phyloP scores from a whole-genome alignment of 768 basidiomycete species.

The Russula virescens region DNA sequence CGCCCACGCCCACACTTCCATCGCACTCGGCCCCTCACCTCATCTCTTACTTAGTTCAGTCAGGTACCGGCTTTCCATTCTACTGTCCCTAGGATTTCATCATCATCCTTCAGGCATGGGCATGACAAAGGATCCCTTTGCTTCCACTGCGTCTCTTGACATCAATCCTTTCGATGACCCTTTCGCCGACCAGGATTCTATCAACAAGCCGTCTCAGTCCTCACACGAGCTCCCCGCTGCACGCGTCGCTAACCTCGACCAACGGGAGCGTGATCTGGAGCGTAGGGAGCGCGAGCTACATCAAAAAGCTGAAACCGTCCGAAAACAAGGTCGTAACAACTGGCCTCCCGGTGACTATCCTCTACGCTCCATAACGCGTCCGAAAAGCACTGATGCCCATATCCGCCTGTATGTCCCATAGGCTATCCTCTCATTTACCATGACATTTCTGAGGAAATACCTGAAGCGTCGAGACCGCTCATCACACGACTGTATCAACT shows the following conservation, averaged over 20 bases:
- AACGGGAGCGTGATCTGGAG: constrained; percentile 77
- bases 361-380: constrained; percentile 1
- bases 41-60: constrained; percentile 6
- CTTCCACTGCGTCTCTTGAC: constrained; percentile 79
- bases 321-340: constrained; percentile 80
- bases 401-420: constrained; percentile 30
- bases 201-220: constrained; percentile 21
- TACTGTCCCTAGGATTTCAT: constrained; percentile 7
- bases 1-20: too few relatives aligned
- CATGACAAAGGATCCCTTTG: constrained; percentile 69
- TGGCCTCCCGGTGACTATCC: constrained; percentile 78
- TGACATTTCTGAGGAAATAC: constrained; percentile 86
- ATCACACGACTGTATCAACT: constrained; percentile 86
- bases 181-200: constrained; percentile 32
- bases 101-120: constrained; percentile 29
- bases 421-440: constrained; percentile 95
- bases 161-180: constrained; percentile 91
- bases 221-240: constrained; percentile 33
- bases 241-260: constrained; percentile 59
- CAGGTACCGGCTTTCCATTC: constrained; percentile 21
- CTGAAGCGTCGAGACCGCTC: constrained; percentile 67
- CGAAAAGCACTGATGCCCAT: not conserved
- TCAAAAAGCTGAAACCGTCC: constrained; percentile 61
- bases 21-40: not conserved
- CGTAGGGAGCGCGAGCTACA: constrained; percentile 71